Evolutionary conservation across 192 early-diverging fungal genomes (phyloP), one percentile per base, ranked within the genome.

Genomic region (Pilaira anomala): DNA sequence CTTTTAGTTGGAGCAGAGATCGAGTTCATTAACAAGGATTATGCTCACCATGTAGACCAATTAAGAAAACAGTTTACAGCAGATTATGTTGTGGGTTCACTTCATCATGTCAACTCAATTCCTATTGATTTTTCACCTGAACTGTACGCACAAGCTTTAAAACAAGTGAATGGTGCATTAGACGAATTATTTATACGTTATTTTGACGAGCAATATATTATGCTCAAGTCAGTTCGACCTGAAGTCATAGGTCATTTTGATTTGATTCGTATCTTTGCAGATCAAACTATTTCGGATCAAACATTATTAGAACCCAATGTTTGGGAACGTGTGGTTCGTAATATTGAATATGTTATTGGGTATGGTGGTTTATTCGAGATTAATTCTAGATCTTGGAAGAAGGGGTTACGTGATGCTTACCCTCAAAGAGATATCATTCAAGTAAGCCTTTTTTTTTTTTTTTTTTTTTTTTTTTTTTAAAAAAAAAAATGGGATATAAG

Each of bases 231-330:
- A 18, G 63, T 96, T 2, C 69, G 91, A 62, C 94, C 97, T 1
- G 77, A 82, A 13, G 89, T 98, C 0, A 77, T 98, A n/a, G 97
- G 94, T 0, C 97, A 99, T 73, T 95, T 99, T 78, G 97, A 99
- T 69, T 76, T 99, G 51, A 81, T 97, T 3, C 82, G 93, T 19
- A 90, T 96, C 26, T 99, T 88, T 77, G 80, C 87, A 13, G 79
- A 63, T 33, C 63, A 65, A 21, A 40, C 49, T 11, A 22, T 52
- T 13, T 39, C 55, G 0, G 53, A 49, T 39, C 22, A 62, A 78
- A 66, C 49, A 13, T 26, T 73, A 0, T 29, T 62, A 25, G 39
- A 63, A 0, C 51, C 59, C 2, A 57, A 67, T 7, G 62, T 86
- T 0, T 80, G 76, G 81, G 54, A 56, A 16, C 68, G 81, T 36